These are phyloP conservation scores for Sequoiadendron giganteum DNA, from an alignment of 75 land plant genomes.

Conservation along the genomic window DNA sequence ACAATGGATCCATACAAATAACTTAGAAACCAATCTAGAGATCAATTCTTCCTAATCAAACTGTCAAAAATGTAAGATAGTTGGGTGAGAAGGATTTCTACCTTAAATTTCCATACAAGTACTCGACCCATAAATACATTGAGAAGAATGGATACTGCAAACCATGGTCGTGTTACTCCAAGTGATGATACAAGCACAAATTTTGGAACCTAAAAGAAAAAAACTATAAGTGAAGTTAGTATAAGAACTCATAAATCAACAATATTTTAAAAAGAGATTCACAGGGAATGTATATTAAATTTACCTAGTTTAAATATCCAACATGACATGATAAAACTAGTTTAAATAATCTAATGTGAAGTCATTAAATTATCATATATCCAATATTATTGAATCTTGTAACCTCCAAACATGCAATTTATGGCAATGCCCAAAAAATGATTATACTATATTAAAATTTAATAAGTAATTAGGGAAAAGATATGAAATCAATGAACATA, in stretches of 20 bases:
- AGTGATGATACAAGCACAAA: conserved; percentile 42
- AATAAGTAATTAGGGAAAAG: not conserved
- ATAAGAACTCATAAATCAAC: not conserved
- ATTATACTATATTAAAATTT: not conserved
- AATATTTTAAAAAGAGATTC: not conserved
- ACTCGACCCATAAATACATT: conserved; percentile 29
- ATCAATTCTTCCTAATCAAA: not conserved
- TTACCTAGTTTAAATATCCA: not conserved
- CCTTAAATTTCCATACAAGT: conserved; percentile 39
- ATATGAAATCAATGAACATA: not conserved
- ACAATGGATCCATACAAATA: not conserved
- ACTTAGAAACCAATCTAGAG: not conserved
- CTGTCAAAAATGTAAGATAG: not conserved
- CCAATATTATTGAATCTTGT: not conserved
- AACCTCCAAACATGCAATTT: not conserved
- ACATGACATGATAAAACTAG: not conserved
- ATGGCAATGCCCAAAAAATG: not conserved
- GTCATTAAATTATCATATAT: not conserved
- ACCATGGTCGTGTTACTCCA: conserved; percentile 36
- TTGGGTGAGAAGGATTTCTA: not conserved
- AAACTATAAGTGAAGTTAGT: not conserved
- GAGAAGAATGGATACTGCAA: conserved; percentile 24
- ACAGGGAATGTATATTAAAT: not conserved
- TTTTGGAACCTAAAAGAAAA: conserved; percentile 30
- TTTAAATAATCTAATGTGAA: not conserved